Evolutionary conservation across 163 green algal genomes (phyloP), one percentile per base, ranked within the genome.

Genomic region (Scenedesmus sp.): DNA sequence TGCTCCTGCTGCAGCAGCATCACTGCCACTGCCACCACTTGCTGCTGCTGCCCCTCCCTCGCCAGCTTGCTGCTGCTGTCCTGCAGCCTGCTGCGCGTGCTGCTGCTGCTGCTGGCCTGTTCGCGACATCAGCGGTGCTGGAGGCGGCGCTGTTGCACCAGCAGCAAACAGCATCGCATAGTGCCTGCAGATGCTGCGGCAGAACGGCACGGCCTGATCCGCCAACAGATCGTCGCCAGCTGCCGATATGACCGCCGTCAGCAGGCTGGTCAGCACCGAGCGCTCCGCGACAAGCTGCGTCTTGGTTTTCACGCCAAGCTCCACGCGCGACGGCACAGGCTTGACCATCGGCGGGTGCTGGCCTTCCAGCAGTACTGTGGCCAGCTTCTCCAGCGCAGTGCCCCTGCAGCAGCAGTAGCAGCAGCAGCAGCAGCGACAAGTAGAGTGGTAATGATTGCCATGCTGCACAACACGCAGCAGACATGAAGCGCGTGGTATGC

Each of bases 221-320:
- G 73, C 91, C 65, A 99, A 94, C 53, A 95, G 93, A 26, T 95
- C 89, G 79, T 98, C 95, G 0, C 89, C 91, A 13, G 92, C 90
- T 6, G 96, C 96, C 30, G 86, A 90, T 20, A 99, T 95, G 35
- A 97, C 90, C 0, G 96, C 91, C 0, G 94, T 92, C 33, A 98
- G 93, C 91, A 98, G 88, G 83, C 90, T 91, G 59, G 95, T 92
- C 18, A 98, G 93, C 80, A 97, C 95, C n/a, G 95, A 89, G 26
- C 96, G 95, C 96, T 99, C 98, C 24, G 98, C 95, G 15, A 96
- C 76, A 70, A 99, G 96, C 94, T 99, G 97, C 44, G 96, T 98
- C 92, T 98, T 98, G 56, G 98, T 99, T 94, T 99, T 99, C 2
- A 98, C 92, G 51, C 97, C 95, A 12, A 94, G 87, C 89, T 97